Conservation (phyloP, 139 green algal genomes). For the Bryopsis sp. region DNA sequence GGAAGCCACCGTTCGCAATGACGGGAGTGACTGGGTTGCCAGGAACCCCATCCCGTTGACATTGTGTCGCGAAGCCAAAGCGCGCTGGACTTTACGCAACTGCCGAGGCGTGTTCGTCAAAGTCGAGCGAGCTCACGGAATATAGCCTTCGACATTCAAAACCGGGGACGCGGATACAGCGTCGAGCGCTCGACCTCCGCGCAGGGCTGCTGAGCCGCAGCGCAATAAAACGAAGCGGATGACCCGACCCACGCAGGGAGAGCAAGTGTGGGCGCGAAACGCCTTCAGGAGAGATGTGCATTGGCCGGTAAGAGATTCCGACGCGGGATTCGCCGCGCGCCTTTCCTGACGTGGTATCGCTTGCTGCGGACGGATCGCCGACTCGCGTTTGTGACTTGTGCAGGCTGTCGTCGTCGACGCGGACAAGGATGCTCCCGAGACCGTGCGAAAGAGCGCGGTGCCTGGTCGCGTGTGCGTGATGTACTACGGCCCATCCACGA, state of each 20-base stretch:
- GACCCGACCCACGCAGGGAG: neutral
- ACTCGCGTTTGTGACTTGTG: neutral
- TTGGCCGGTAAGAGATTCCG: slow-evolving; percentile 11
- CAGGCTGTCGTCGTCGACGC: slow-evolving; percentile 15
- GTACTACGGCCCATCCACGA: slow-evolving; percentile 14
- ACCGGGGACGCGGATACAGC: no score
- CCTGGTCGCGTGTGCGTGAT: slow-evolving; percentile 11
- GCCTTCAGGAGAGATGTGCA: slow-evolving; percentile 5
- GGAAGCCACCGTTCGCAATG: no score
- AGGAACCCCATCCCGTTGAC: no score
- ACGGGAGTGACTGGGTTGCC: no score
- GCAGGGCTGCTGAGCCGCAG: no score
- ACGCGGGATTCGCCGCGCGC: neutral
- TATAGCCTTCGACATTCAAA: no score
- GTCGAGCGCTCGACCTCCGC: no score
- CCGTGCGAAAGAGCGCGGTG: neutral
- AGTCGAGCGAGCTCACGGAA: no score
- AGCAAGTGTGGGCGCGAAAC: slow-evolving; percentile 15
- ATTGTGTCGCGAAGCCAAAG: no score
- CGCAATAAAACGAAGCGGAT: no score
- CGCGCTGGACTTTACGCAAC: no score
- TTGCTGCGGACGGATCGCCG: neutral
- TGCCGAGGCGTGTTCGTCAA: no score
- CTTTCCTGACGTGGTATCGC: neutral
- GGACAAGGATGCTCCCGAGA: neutral